Evolutionary conservation across 106 monocot genomes (phyloP), one percentile per base, ranked within the genome.

Genomic region (Dioscorea dumetorum): DNA sequence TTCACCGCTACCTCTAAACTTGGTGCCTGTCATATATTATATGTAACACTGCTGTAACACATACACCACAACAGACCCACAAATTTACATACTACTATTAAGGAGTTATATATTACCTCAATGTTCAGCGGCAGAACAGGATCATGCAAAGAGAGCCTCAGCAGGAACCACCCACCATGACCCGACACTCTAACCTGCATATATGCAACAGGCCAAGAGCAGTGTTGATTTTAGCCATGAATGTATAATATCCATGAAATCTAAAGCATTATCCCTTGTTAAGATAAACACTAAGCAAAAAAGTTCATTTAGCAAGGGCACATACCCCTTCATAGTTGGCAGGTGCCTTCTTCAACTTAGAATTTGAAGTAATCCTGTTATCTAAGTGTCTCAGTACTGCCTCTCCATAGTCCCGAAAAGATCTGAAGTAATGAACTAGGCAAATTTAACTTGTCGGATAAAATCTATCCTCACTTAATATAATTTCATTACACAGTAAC

Each of bases 51-150:
- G 28, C 41, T 5, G 20, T 18, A 22, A 18, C 22, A 56, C n/a
- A 1, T 13, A 31, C 31, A 31, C 8, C 12, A 49, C 4, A 8
- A 53, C 28, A 23, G 28, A 18, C 4, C 48, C 22, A 60, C 10
- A n/a, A 12, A 32, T 64, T 1, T 19, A 50, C 15, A 34, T 22
- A 28, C 18, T 12, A 48, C 14, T 16, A 17, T 34, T 5, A 15
- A 32, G 33, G 0, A 50, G 24, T 18, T 3, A 50, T 1, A 11
- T 28, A 4, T 50, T 67, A 99, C 97, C 97, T 99, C 97, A 54
- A 99, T 83, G 71, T 99, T 99, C 74, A 99, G 81, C 51, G 97
- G 92, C 67, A 99, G 97, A 83, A 90, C 92, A 12, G 97, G 92
- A 60, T 99, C 97, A 71, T 99, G 97, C 32, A 99, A 92, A 12